Evolutionary conservation across 2,329 filamentous ascomycete genomes (phyloP), one percentile per base, ranked within the genome.

Genomic region (Cladosporium sp.): DNA sequence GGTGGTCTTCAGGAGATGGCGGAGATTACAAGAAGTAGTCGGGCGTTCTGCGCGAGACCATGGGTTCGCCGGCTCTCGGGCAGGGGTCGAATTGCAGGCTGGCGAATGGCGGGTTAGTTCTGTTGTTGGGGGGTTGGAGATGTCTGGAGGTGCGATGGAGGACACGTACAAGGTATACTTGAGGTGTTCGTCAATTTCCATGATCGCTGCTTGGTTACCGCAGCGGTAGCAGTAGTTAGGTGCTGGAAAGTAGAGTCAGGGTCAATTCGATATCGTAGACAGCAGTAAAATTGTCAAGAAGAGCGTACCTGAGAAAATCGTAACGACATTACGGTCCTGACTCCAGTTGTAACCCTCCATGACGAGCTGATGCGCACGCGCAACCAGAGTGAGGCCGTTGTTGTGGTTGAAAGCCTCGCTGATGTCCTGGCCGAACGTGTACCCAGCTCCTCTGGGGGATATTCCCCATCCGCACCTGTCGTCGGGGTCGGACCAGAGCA

Each of bases 331-430:
- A 59, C 92, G 79, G 69, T 97, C 93, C 72, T 97, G 93, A 59
- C 91, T 96, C 93, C 93, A 99, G 71, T 97, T 99, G 74, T 97
- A 99, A 43, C 93, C 93, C 72, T 99, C 93, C 92, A 97, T 99
- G 54, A 99, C 93, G 69, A 99, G 77, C 76, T 99, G 93, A 79
- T 99, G 93, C 50, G 93, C 93, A 72, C 93, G 82, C 54, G 93
- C 93, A 67, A 99, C 95, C 56, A 97, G 78, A 49, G 92, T 97
- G 72, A 99, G 76, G 51, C 91, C 92, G 66, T 99, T 99, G 80
- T 97, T 97, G 70, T 97, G 92, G 73, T 97, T 97, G 77, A 99
- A 99, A 1, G 92, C 92, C 75, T 99, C 92, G 30, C 89, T 96
- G 64, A 97, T 97, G 69, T 97, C 92, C 74, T 96, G 91, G 53